These are phyloP conservation scores for Hemisphaericaspora subhashii DNA, from an alignment of 1,139 yeast genomes.

Conservation along the genomic window DNA sequence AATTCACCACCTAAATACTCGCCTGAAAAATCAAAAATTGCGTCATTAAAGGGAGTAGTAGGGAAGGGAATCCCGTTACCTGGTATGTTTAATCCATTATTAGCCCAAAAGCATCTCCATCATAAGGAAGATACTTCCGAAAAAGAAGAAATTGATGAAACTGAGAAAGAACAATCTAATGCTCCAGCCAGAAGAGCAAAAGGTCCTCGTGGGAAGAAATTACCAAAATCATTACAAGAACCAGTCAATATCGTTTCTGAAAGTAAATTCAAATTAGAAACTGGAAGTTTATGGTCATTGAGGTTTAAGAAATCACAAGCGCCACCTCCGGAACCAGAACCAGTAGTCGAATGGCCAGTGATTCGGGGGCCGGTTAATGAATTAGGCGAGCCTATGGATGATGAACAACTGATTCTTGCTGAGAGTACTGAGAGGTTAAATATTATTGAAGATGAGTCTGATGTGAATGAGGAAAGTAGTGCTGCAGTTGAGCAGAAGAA, in stretches of 20 bases:
- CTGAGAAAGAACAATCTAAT: slow-evolving; percentile 18
- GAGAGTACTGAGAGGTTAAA: neutral
- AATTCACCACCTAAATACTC: slow-evolving; percentile 35
- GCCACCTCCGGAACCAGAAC: neutral
- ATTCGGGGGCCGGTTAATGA: neutral
- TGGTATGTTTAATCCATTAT: slow-evolving; percentile 53
- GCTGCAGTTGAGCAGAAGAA: neutral
- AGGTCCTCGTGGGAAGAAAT: slow-evolving; percentile 78
- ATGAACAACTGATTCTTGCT: neutral
- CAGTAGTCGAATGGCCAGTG: neutral
- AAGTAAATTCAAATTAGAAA: slow-evolving; percentile 30
- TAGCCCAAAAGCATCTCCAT: too few relatives aligned
- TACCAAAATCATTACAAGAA: slow-evolving; percentile 61
- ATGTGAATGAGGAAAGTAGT: too few relatives aligned
- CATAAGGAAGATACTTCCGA: slow-evolving; percentile 3
- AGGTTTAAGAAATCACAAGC: slow-evolving; percentile 10
- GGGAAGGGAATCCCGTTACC: slow-evolving; percentile 59
- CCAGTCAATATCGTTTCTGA: slow-evolving; percentile 38
- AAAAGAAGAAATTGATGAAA: slow-evolving; percentile 11
- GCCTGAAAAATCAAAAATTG: slow-evolving; percentile 25
- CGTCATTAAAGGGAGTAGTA: slow-evolving; percentile 57
- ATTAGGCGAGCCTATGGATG: neutral
- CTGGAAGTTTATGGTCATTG: slow-evolving; percentile 41
- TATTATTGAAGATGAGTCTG: too few relatives aligned
- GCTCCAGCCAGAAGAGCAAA: slow-evolving; percentile 47